Evolutionary conservation across 805 yeast species (phyloP), one percentile per base, ranked within the genome.

Genomic region (Ogataea paraovalis): DNA sequence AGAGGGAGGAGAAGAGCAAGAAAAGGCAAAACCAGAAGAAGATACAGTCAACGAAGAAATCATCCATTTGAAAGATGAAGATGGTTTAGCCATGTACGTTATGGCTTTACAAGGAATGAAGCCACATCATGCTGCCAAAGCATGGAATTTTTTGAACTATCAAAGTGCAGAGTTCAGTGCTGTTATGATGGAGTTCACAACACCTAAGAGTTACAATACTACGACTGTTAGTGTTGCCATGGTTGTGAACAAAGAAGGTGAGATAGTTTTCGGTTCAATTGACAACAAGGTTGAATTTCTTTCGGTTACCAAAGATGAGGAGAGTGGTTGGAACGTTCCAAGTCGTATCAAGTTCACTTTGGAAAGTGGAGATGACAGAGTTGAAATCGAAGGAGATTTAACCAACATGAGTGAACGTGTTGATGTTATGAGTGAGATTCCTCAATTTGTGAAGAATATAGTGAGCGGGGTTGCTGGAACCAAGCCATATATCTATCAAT

Each of bases 21-120:
- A 30, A 30, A 30, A 12, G 12, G 13, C 4, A 30, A 7, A 30
- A 30, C 34, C 6, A 14, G 6, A 30, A 30, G 14, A 30, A 30
- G 14, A 7, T 9, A 30, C 12, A 30, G 34, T 8, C 4, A 5
- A 30, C 16, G 34, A 56, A 45, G 45, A 46, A 33, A 34, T 25
- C 2, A 41, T 61, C 22, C 47, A 46, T 12, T 64, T 78, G 44
- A 44, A 51, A 14, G 64, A 73, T 38, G 82, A 51, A 14, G 64
- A 73, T 38, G 82, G 80, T 34, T 65, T 60, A 46, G 68, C 89
- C 43, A 86, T 94, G 96, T 91, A 82, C 63, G 96, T 92, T 45
- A 84, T 87, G 92, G 99, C 99, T 6, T 72, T 89, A 57, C 99
- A 94, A 73, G 98, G 98, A 52, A 91, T 94, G 98, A 94, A 94